These are phyloP conservation scores for Plectranthus barbatus DNA, from an alignment of 257 asterid species.

Conservation along the genomic window DNA sequence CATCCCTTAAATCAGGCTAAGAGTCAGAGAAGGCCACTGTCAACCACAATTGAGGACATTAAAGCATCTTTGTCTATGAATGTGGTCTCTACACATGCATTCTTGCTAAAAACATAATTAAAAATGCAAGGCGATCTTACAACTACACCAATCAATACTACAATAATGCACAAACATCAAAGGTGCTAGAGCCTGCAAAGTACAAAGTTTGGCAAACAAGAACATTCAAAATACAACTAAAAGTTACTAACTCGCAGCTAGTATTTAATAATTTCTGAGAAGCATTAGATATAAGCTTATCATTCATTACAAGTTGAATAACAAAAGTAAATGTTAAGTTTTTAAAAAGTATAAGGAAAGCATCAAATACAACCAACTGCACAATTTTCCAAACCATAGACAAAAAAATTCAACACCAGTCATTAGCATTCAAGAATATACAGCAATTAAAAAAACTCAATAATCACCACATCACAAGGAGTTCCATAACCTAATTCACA, in stretches of 20 bases:
- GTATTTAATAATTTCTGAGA: not conserved
- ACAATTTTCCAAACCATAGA: not conserved
- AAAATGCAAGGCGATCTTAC: not conserved
- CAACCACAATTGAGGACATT: too few relatives aligned
- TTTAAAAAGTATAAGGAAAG: not conserved
- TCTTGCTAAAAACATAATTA: not conserved
- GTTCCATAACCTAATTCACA: constrained; percentile 22
- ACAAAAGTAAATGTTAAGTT: not conserved
- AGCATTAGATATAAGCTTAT: not conserved
- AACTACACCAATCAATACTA: not conserved
- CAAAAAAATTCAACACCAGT: not conserved
- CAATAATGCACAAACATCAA: not conserved
- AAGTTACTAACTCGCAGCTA: not conserved
- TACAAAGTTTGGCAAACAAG: not conserved
- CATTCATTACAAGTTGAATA: not conserved
- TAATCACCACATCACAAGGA: not conserved
- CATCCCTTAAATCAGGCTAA: not conserved
- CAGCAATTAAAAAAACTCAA: constrained; percentile 2
- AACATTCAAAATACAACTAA: not conserved
- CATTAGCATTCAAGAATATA: not conserved
- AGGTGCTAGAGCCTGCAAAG: not conserved
- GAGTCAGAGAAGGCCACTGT: too few relatives aligned
- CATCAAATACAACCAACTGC: not conserved
- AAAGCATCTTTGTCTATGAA: not conserved
- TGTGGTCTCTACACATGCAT: not conserved